Evolutionary conservation across 495 filamentous ascomycete genomes (phyloP).

Genomic region (Emericellopsis terricola): DNA sequence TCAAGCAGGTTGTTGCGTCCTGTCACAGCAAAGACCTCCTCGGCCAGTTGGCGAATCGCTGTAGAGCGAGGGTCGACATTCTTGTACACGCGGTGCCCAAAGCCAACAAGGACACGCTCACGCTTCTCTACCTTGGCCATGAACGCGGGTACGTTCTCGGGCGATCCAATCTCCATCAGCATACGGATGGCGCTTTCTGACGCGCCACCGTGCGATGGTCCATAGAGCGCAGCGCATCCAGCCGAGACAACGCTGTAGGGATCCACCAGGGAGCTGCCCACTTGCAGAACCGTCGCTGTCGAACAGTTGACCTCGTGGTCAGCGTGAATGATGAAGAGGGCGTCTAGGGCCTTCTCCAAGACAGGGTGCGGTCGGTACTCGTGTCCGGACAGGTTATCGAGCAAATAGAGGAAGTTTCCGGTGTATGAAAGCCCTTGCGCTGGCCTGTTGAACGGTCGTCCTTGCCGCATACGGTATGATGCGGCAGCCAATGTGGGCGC

Average conservation of each 20-base stretch:
- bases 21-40: slow-evolving; percentile 18
- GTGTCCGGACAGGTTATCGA: slow-evolving; percentile 17
- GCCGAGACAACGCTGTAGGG: slow-evolving; percentile 26
- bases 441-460: slow-evolving; percentile 18
- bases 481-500: slow-evolving; percentile 17
- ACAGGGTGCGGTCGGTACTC: slow-evolving; percentile 16
- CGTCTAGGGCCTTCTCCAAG: slow-evolving; percentile 17
- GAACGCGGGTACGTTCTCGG: slow-evolving; percentile 25
- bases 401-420: slow-evolving; percentile 28
- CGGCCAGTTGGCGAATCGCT: slow-evolving; percentile 25
- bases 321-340: slow-evolving; percentile 22
- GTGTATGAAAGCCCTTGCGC: slow-evolving; percentile 17
- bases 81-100: slow-evolving; percentile 37
- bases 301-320: slow-evolving; percentile 37
- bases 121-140: slow-evolving; percentile 30
- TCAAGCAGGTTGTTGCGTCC: slow-evolving; percentile 24
- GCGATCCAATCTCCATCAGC: slow-evolving; percentile 22
- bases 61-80: slow-evolving; percentile 29
- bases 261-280: slow-evolving; percentile 28
- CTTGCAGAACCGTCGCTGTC: slow-evolving; percentile 30
- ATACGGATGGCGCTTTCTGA: slow-evolving; percentile 34
- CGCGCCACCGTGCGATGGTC: slow-evolving; percentile 38
- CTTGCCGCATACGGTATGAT: slow-evolving; percentile 19
- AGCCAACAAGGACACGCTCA: slow-evolving; percentile 32
- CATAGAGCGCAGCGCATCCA: slow-evolving; percentile 27